phyloP scores from a whole-genome alignment of 139 green algal species.

The Marvania coccoides region DNA sequence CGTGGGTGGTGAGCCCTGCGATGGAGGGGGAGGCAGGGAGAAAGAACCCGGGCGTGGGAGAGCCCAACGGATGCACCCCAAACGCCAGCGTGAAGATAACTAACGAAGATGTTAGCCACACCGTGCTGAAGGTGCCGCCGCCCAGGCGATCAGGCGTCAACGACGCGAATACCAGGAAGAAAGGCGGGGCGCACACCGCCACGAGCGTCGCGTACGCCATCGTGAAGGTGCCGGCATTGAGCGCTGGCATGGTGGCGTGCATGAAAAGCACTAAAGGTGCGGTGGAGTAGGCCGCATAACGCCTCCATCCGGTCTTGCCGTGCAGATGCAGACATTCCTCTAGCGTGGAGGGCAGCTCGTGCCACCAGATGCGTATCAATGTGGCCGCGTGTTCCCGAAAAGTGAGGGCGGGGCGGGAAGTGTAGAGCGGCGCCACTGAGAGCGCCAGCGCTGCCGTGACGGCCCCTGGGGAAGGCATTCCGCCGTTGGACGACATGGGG shows the following conservation, averaged over 20 bases:
- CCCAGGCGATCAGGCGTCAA: constrained; percentile 2
- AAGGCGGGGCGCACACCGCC: constrained; percentile 7
- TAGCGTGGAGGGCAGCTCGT: background rate
- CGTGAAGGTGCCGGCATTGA: constrained; percentile 22
- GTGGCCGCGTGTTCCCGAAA: no score
- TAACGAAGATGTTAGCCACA: constrained; percentile 1
- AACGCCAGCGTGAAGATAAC: background rate
- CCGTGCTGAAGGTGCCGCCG: background rate
- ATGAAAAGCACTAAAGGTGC: constrained; percentile 23
- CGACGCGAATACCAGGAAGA: constrained; percentile 7
- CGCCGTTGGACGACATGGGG: no score
- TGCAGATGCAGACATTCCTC: constrained; percentile 15
- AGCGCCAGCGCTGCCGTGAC: no score
- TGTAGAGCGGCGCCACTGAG: no score
- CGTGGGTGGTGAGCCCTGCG: no score
- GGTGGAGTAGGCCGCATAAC: constrained; percentile 2
- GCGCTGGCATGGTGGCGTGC: constrained; percentile 34
- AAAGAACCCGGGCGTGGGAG: background rate
- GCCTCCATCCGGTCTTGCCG: background rate
- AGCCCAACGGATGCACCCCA: background rate
- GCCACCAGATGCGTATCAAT: background rate
- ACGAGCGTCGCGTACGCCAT: background rate
- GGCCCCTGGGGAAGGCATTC: no score
- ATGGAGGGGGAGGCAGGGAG: no score
- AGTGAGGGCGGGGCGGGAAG: no score